Conservation (phyloP, 768 basidiomycete species). For the Pleurotus giganteus region DNA sequence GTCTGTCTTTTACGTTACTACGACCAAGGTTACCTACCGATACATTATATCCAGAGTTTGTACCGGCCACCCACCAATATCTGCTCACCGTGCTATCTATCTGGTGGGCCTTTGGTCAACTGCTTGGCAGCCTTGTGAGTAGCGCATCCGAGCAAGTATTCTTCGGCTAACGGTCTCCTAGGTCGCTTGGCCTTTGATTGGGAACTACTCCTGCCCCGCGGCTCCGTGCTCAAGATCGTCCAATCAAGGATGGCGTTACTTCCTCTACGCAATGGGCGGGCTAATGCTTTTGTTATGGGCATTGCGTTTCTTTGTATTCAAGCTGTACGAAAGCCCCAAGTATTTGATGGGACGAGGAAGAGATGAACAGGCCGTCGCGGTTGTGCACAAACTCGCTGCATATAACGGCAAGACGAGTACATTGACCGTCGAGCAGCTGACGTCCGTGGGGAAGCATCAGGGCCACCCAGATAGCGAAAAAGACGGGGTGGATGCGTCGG, state of each 20-base stretch:
- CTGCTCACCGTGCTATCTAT: constrained; percentile 72
- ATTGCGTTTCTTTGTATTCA: constrained; percentile 65
- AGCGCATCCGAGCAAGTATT: background rate
- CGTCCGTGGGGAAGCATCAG: constrained; percentile 17
- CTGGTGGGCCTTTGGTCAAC: constrained; percentile 80
- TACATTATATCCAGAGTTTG: constrained; percentile 45
- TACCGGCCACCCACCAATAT: constrained; percentile 73
- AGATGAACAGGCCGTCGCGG: constrained; percentile 58
- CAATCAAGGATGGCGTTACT: constrained; percentile 77
- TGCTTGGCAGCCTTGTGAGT: constrained; percentile 46
- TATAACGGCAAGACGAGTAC: constrained; percentile 52
- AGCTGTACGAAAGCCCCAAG: constrained; percentile 67
- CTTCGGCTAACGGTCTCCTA: constrained; percentile 18
- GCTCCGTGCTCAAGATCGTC: constrained; percentile 41
- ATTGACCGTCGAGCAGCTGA: constrained; percentile 53
- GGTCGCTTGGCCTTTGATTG: constrained; percentile 73
- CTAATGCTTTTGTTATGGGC: constrained; percentile 62
- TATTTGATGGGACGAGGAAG: constrained; percentile 68
- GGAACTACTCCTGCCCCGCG: constrained; percentile 60
- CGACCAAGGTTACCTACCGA: background rate
- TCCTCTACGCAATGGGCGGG: constrained; percentile 71
- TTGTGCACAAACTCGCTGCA: constrained; percentile 59
- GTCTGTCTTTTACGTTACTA: constrained; percentile 28
- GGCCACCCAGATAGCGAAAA: constrained; percentile 3
- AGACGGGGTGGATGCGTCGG: constrained; percentile 11